These are phyloP conservation scores for Gossypium anomalum DNA, from an alignment of 345 rosid species.

Conservation along the genomic window DNA sequence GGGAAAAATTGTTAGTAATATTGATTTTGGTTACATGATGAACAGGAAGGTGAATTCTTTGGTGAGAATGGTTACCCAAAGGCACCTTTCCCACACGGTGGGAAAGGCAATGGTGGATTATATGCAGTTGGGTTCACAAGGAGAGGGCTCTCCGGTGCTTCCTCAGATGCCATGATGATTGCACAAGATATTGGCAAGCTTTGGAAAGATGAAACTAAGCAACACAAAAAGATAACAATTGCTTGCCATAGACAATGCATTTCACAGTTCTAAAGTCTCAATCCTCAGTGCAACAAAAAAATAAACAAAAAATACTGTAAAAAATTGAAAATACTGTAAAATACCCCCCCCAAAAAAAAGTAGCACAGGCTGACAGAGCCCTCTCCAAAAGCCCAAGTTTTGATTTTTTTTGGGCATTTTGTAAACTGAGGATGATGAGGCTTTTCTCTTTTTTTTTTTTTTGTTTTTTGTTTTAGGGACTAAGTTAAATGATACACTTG, in stretches of 20 bases:
- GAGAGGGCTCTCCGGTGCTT: constrained; percentile 86
- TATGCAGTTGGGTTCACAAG: constrained; percentile 91
- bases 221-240: constrained; percentile 42
- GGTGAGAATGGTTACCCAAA: constrained; percentile 69
- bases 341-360: constrained; percentile 8
- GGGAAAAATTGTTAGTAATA: constrained; percentile 20
- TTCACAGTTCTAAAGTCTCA: constrained; percentile 43
- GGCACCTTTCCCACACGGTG: constrained; percentile 57
- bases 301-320: constrained; percentile 14
- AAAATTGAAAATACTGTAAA: constrained; percentile 10
- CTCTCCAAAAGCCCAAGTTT: constrained; percentile 55
- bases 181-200: constrained; percentile 72
- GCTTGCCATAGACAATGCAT: constrained; percentile 61
- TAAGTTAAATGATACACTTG: constrained; percentile 4
- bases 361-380: constrained; percentile 37
- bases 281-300: not conserved
- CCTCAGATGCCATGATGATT: constrained; percentile 67
- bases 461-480: constrained; percentile 7
- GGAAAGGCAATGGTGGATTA: constrained; percentile 78
- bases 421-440: constrained; percentile 54
- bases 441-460: constrained; percentile 18
- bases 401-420: constrained; percentile 47
- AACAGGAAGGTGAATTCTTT: constrained; percentile 76
- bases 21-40: constrained; percentile 16
- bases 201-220: constrained; percentile 82